These are phyloP conservation scores for Oleoguttula mirabilis DNA, from an alignment of 495 filamentous ascomycete genomes.

Conservation along the genomic window DNA sequence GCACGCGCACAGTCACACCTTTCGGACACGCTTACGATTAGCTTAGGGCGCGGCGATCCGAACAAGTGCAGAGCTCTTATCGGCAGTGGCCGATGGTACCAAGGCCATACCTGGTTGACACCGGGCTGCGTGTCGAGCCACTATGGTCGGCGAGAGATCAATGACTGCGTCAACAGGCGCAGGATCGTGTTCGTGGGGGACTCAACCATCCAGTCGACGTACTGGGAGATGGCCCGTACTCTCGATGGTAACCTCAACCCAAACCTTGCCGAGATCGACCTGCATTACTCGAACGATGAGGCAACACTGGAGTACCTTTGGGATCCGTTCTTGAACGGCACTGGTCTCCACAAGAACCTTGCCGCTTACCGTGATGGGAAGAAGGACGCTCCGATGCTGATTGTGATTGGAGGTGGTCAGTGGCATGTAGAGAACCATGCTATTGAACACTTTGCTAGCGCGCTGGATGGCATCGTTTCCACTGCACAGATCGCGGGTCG, in stretches of 20 bases:
- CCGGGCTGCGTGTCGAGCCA: not conserved
- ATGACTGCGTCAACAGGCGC: not conserved
- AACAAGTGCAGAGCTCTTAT: not conserved
- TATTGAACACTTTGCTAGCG: not conserved
- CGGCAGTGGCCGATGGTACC: not conserved
- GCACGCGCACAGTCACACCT: not conserved
- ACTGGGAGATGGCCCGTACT: slow-evolving; percentile 37
- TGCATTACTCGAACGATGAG: not conserved
- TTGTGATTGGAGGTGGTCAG: not conserved
- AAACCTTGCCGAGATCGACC: not conserved
- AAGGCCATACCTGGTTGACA: not conserved
- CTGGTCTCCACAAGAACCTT: not conserved
- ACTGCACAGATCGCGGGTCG: not conserved
- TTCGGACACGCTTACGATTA: not conserved
- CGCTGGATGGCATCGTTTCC: not conserved
- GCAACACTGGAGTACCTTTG: not conserved
- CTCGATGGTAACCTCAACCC: not conserved
- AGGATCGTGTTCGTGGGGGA: slow-evolving; percentile 49
- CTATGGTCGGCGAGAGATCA: not conserved
- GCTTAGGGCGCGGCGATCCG: not conserved
- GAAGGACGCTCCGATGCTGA: not conserved
- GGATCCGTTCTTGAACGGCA: not conserved
- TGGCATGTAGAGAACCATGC: not conserved
- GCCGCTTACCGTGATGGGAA: not conserved
- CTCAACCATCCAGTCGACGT: slow-evolving; percentile 46